Evolutionary conservation across 257 asterid genomes (phyloP), one percentile per base, ranked within the genome.

Genomic region (Marsdenia floribunda): DNA sequence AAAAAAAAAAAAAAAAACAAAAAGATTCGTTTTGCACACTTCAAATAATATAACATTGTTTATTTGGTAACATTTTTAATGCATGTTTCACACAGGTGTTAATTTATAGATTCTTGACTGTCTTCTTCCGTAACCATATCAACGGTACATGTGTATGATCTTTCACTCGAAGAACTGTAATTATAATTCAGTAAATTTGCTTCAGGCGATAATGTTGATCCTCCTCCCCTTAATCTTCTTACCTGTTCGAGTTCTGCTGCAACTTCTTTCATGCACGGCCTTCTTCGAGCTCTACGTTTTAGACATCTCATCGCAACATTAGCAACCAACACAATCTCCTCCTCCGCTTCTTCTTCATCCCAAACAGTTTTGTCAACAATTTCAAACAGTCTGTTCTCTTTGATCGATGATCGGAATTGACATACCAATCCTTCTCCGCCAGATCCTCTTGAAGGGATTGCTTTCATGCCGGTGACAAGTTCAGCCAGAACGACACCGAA

Each of bases 401-500:
- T 77, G n/a, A 76, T 12, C 46, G 79, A 76, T 47, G 76, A 18
- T 38, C 66, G 68, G 47, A 85, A 80, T 18, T 86, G 63, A n/a
- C 64, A 13, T 18, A 75, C 86, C 72, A 85, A 76, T 63, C 86
- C 83, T 37, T 38, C 69, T 7, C 49, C 13, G 12, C 49, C 49
- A 44, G 8, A 40, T 40, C 46, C 46, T 40, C 46, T 40, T 40
- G 12, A 69, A 50, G 86, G 42, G 46, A 82, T 42, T 2, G 76
- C 85, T 71, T 73, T 80, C 47, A 75, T 78, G 37, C 85, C 84
- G 2, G 88, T 82, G 7, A 82, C 68, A 0, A 85, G 74, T 50
- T 82, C 86, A 0, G 85, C 85, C 33, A 85, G 82, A 65, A 85
- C 77, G 2, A 85, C 88, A 35, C 83, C 88, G 0, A 82, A 85